Percentiles rank a stretch among this genome's conserved stretches.
These are phyloP conservation scores for Nannizzia gypsea DNA, from an alignment of 2,329 filamentous ascomycete species.

Conservation along the genomic window DNA sequence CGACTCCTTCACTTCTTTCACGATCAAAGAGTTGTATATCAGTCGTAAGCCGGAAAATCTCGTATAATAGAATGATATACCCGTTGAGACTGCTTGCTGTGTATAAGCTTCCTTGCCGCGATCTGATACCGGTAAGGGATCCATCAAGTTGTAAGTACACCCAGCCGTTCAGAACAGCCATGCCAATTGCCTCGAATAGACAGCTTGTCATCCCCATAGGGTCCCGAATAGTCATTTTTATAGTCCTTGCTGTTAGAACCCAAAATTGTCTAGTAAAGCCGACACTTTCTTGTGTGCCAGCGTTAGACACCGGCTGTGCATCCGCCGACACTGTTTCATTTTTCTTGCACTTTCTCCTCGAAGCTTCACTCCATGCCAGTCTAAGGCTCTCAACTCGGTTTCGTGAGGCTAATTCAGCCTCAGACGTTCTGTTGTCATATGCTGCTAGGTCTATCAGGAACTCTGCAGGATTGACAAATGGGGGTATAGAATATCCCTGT, in stretches of 20 bases:
- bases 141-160: conserved; percentile 56
- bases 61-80: conserved; percentile 64
- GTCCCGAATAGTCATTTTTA: conserved; percentile 63
- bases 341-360: neutral
- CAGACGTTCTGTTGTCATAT: conserved; percentile 57
- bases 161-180: conserved; percentile 62
- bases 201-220: conserved; percentile 63
- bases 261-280: conserved; percentile 50
- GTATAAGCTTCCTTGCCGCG: conserved; percentile 60
- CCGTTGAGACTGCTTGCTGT: conserved; percentile 60
- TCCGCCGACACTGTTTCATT: conserved; percentile 5
- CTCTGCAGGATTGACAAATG: conserved; percentile 68
- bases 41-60: conserved; percentile 61
- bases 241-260: conserved; percentile 56
- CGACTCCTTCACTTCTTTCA: conserved; percentile 60
- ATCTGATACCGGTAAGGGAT: conserved; percentile 60
- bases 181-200: conserved; percentile 55
- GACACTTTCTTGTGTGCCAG: conserved; percentile 34
- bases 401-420: conserved; percentile 50
- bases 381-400: conserved; percentile 52
- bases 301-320: neutral
- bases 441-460: conserved; percentile 64
- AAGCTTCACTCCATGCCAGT: conserved; percentile 41
- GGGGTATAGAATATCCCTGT: conserved; percentile 50
- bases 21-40: conserved; percentile 68